Evolutionary conservation across 192 early-diverging fungal species (phyloP).

Genomic region (Coemansia sp.): DNA sequence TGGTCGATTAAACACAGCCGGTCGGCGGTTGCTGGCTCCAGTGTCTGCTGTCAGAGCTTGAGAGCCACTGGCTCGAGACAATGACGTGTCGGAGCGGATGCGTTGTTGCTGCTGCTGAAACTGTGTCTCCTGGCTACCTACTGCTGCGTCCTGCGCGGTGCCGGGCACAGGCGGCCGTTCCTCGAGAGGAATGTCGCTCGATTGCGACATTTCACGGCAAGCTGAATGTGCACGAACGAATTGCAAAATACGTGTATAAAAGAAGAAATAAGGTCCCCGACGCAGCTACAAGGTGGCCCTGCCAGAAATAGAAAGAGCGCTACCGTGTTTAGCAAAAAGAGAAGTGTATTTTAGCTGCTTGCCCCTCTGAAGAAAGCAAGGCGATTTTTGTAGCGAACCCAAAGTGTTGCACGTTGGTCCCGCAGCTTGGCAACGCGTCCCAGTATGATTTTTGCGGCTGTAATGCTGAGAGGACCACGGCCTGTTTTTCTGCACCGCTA

Average conservation of each 20-base stretch:
- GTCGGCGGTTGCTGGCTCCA: conserved; percentile 3
- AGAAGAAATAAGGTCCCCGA: neutral
- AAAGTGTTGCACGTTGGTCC: neutral
- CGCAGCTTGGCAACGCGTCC: neutral
- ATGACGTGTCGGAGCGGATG: neutral
- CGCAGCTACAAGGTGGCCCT: conserved; percentile 2
- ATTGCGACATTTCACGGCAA: conserved; percentile 28
- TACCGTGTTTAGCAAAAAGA: neutral
- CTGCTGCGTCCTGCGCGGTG: conserved; percentile 15
- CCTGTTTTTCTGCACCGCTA: conserved; percentile 10
- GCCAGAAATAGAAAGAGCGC: neutral
- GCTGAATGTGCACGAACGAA: neutral
- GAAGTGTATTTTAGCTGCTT: neutral
- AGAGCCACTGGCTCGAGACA: neutral
- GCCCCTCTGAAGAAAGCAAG: neutral
- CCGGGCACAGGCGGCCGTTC: conserved; percentile 11
- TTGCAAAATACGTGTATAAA: neutral
- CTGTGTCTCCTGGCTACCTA: neutral
- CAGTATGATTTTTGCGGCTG: conserved; percentile 2
- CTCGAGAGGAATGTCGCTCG: conserved; percentile 26
- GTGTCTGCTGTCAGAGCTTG: neutral
- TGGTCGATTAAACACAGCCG: conserved; percentile 8
- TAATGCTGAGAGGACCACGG: conserved; percentile 1
- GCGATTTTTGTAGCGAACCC: neutral
- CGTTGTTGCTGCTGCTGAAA: neutral